These are phyloP conservation scores for Mycena polygramma DNA, from an alignment of 768 basidiomycete species.

Conservation along the genomic window DNA sequence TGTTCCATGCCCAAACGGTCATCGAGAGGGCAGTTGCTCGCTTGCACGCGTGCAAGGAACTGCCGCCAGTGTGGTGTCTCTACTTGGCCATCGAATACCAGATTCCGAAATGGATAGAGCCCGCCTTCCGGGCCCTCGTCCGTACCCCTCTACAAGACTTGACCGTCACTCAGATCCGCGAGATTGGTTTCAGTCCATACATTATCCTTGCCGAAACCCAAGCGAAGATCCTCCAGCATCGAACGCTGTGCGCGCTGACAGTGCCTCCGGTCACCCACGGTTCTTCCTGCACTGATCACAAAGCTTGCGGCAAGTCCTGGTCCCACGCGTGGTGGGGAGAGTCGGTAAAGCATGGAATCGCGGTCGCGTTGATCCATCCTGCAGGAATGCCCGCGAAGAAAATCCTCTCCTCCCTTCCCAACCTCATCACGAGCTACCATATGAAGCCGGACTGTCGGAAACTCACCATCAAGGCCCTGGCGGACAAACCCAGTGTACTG, in stretches of 20 bases:
- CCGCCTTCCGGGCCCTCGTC: background rate
- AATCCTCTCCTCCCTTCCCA: no score
- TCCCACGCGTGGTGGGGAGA: constrained; percentile 7
- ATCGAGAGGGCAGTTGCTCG: background rate
- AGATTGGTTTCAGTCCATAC: background rate
- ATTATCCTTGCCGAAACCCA: background rate
- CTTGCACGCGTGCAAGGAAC: background rate
- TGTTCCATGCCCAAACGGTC: background rate
- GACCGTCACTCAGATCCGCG: background rate
- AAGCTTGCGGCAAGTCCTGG: background rate
- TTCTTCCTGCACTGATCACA: background rate
- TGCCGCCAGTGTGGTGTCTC: background rate
- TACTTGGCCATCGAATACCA: background rate
- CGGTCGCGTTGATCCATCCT: no score
- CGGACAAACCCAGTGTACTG: background rate
- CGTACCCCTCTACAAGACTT: background rate
- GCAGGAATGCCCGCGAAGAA: no score
- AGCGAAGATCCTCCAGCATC: background rate
- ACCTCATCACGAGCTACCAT: background rate
- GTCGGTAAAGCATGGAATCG: no score
- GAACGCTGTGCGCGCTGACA: background rate
- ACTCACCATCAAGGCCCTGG: background rate
- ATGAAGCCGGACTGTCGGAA: background rate
- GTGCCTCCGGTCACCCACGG: no score
- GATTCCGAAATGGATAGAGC: background rate